phyloP scores from a whole-genome alignment of 768 basidiomycete species.

The Mycena amicta region DNA sequence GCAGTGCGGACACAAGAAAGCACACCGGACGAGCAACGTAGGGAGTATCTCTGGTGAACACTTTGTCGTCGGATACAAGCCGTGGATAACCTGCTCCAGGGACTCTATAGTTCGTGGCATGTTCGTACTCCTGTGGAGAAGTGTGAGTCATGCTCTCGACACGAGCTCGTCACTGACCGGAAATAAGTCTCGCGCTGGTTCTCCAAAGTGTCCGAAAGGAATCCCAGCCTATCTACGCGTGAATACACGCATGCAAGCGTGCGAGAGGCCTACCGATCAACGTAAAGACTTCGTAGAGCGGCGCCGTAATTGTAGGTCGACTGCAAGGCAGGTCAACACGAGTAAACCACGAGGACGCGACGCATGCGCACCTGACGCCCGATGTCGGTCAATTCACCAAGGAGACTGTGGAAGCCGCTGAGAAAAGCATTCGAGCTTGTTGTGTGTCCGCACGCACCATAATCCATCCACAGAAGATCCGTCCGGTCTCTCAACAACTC shows the following conservation, averaged over 20 bases:
- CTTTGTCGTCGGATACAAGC: slow-evolving; percentile 64
- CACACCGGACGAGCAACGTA: slow-evolving; percentile 57
- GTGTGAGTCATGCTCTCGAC: too few species aligned
- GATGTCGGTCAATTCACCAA: slow-evolving; percentile 73
- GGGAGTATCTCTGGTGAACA: slow-evolving; percentile 49
- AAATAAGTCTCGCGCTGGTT: slow-evolving; percentile 57
- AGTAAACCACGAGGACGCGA: not conserved
- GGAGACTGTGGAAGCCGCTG: slow-evolving; percentile 46
- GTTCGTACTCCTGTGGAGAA: slow-evolving; percentile 79
- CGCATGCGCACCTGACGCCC: slow-evolving; percentile 57
- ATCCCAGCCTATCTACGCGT: slow-evolving; percentile 51
- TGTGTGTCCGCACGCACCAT: slow-evolving; percentile 50
- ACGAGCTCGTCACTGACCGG: too few species aligned
- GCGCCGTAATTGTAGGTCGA: slow-evolving; percentile 67
- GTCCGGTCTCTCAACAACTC: slow-evolving; percentile 58
- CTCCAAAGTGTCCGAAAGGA: slow-evolving; percentile 58
- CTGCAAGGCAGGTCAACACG: slow-evolving; percentile 34
- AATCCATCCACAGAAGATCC: slow-evolving; percentile 57
- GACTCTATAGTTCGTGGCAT: slow-evolving; percentile 79
- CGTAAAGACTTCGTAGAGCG: slow-evolving; percentile 62
- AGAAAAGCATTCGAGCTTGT: not conserved
- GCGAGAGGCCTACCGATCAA: slow-evolving; percentile 54
- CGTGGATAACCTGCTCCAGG: slow-evolving; percentile 71
- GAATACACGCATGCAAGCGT: not conserved
- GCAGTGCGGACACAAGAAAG: not conserved